Conservation (phyloP, 306 rosid genomes). For the Rosa multiflora region DNA sequence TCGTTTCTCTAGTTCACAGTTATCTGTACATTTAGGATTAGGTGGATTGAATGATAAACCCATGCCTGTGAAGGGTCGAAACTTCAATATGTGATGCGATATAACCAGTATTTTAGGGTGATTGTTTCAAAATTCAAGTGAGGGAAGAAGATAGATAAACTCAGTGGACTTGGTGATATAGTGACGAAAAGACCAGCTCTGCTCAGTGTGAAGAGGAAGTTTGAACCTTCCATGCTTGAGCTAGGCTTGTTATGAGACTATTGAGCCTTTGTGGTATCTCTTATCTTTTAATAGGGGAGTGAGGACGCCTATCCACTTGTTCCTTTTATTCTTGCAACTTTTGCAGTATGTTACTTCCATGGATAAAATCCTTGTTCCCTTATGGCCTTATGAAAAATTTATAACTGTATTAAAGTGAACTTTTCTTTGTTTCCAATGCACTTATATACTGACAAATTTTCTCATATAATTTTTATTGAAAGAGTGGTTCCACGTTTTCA, state of each 20-base stretch:
- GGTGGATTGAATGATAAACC: neutral
- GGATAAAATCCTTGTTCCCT: neutral
- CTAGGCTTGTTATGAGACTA: neutral
- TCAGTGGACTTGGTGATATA: neutral
- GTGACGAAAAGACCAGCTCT: constrained; percentile 7
- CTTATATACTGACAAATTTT: neutral
- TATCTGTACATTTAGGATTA: neutral
- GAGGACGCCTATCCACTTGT: neutral
- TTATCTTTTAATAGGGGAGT: neutral
- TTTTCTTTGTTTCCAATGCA: neutral
- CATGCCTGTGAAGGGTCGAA: neutral
- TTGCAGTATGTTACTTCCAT: neutral
- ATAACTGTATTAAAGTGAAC: neutral
- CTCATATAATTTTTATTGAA: too few species aligned
- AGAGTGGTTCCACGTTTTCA: neutral
- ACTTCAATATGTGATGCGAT: neutral
- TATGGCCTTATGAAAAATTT: neutral
- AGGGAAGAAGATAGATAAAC: neutral
- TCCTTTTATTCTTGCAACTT: neutral
- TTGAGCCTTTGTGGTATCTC: neutral
- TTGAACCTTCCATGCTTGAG: neutral
- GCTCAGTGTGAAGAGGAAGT: neutral
- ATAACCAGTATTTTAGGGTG: neutral
- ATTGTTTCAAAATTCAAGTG: neutral
- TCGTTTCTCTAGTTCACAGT: neutral